Evolutionary conservation across 495 filamentous ascomycete genomes (phyloP), one percentile per base, ranked within the genome.

Genomic region (Bacidia rubella): DNA sequence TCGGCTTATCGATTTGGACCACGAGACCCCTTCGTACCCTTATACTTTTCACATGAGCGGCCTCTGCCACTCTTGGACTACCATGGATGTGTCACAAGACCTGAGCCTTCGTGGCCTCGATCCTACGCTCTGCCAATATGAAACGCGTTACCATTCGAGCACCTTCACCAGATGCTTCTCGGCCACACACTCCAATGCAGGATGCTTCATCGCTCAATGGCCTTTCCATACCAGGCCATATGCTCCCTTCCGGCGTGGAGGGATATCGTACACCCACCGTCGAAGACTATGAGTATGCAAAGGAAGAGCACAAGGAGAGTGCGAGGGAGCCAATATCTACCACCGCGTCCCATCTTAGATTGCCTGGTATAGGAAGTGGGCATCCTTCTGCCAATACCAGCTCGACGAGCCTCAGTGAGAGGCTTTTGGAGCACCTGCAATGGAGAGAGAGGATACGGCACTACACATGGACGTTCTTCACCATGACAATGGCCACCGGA

Each of bases 401-500:
- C 50, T 53, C 12, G 11, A 27, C 27, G 11, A 53, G 46, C 38
- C 46, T 56, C 0, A 47, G 45, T 26, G 52, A 52, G 29, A 17
- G 48, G 7, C 40, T 51, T 39, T 1, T 57, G 2, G 56, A 62
- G 21, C 59, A 50, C 12, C 64, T 74, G 20, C 60, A 63, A n/a
- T 76, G 71, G 71, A 68, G 66, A 47, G 61, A 72, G 46, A 64
- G 73, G 3, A 70, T 76, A 54, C 67, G 71, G 2, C 72, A 76
- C 63, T 62, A 71, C 35, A 76, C 74, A 1, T 86, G 82, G 82
- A 82, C 80, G 5, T 87, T 78, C 68, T 86, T 86, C 53, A 84
- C 82, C 2, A 71, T 84, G 68, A 78, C 74, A 15, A 89, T 89
- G 86, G 86, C 87, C 2, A 92, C 87, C 0, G 87, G 87, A 11